phyloP scores from a whole-genome alignment of 2,329 filamentous ascomycete genomes.

The Hawksworthiomyces lignivorus region DNA sequence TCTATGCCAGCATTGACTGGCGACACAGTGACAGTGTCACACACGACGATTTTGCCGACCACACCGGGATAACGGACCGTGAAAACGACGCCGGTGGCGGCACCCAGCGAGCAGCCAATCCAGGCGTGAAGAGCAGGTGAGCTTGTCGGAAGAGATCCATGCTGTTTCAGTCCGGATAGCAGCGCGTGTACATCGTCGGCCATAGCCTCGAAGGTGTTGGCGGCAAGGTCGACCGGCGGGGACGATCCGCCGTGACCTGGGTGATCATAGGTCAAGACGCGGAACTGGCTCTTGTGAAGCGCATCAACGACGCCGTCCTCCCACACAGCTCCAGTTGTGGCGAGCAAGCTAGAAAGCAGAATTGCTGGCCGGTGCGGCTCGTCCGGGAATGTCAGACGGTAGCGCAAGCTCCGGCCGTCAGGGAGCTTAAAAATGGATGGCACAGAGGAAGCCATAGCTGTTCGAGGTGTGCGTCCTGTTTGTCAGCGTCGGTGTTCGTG shows the following conservation, averaged over 20 bases:
- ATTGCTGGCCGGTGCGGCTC: constrained; percentile 21
- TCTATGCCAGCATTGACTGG: constrained; percentile 26
- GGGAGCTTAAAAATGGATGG: neutral
- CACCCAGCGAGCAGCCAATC: constrained; percentile 39
- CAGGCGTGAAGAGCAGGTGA: constrained; percentile 32
- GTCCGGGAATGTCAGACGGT: constrained; percentile 3
- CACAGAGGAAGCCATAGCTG: neutral
- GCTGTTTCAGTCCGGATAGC: too few relatives aligned
- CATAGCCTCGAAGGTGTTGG: constrained; percentile 31
- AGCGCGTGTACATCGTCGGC: constrained; percentile 29
- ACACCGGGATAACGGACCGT: constrained; percentile 29
- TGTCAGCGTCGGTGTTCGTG: too few relatives aligned
- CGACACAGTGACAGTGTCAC: constrained; percentile 33
- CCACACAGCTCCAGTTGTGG: constrained; percentile 29
- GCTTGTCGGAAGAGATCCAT: too few relatives aligned
- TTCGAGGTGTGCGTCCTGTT: too few relatives aligned
- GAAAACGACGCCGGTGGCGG: constrained; percentile 32
- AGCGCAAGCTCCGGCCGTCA: constrained; percentile 9
- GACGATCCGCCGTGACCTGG: constrained; percentile 35
- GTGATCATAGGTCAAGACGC: constrained; percentile 33
- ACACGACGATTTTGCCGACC: constrained; percentile 30
- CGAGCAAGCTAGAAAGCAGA: constrained; percentile 33
- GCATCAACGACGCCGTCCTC: constrained; percentile 29
- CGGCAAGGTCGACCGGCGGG: constrained; percentile 23
- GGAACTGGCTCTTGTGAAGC: constrained; percentile 28